Base-by-base conservation (phyloP, 805 yeast genomes). In the Cyberlindnera lachancei region DNA sequence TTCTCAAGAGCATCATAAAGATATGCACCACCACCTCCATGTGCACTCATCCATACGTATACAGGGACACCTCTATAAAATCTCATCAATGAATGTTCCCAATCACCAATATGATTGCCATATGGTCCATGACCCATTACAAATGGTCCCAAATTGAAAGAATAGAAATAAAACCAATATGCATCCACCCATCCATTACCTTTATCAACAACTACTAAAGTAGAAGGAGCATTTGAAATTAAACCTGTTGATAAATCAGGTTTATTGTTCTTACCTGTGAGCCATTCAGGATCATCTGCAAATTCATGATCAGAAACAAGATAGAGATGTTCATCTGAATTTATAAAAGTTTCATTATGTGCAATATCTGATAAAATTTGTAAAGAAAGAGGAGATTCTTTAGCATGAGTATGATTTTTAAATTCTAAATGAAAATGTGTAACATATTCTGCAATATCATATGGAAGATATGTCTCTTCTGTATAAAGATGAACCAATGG, bases 41-140 rank as follows among this genome's bases (percentile, higher is more conserved):
- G 98, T 1, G 96, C 97, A 18, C 94, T 79, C 94, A 92, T 82
- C 97, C 97, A 90, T 15, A 88, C 75, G 33, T 81, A 71, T 10
- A 77, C 66, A 0, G 98, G 97, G 36, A 66, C 59, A 1, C 95
- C 95, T 3, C 79, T 69, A 48, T 77, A 73, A 52, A 85, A 90
- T 17, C 98, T 65, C 11, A 87, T 90, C 22, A 90, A 59, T 1
- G 94, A 76, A 55, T 90, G 98, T 48, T 90, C 98, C 98, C 98
- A 90, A 61, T 90, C 98, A 6, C 97, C 98, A 21, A 92, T 76
- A 52, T 90, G 98, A 53, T 90, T 83, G 0, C 98, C 98, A 63
- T 81, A 92, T 0, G 98, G 98, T 0, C 98, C 98, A 23, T 73
- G 71, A 3, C 97, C 97, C 96, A 90, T 87, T 8, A 90, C 96